Percentiles rank a stretch among this genome's conserved stretches.
phyloP scores from a whole-genome alignment of 2,329 filamentous ascomycete species.

The Drechslerella coelobrocha region DNA sequence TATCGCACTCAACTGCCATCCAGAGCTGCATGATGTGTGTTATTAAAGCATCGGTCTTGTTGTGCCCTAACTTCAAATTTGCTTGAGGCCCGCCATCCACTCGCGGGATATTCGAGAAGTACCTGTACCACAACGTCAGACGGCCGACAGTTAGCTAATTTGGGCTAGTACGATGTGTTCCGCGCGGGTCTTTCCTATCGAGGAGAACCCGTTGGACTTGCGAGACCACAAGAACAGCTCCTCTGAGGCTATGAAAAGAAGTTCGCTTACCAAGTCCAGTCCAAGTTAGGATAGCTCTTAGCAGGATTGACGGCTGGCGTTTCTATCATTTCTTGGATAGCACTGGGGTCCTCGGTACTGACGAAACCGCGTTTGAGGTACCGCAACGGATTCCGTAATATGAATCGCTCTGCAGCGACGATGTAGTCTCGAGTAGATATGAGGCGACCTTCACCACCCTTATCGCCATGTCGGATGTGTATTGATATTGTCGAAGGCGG shows the following conservation, averaged over 20 bases:
- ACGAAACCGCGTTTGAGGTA: constrained; percentile 45
- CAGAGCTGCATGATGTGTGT: constrained; percentile 46
- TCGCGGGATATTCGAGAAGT: constrained; percentile 41
- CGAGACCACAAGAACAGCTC: background rate
- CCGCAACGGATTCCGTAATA: constrained; percentile 32
- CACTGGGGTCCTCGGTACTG: constrained; percentile 43
- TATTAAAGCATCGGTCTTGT: constrained; percentile 41
- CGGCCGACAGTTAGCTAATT: too few relatives aligned
- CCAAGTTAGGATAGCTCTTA: constrained; percentile 30
- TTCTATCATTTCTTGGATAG: constrained; percentile 22
- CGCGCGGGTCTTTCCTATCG: background rate
- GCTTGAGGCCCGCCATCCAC: constrained; percentile 36
- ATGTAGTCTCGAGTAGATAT: constrained; percentile 44
- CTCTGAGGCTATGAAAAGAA: background rate
- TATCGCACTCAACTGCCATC: constrained; percentile 48
- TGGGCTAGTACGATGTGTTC: too few relatives aligned
- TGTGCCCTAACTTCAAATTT: constrained; percentile 31
- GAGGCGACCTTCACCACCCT: constrained; percentile 40
- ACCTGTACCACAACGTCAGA: constrained; percentile 20
- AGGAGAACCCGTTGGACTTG: background rate
- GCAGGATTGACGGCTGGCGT: constrained; percentile 36
- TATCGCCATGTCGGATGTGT: constrained; percentile 45
- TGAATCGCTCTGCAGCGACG: constrained; percentile 36
- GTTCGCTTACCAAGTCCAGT: constrained; percentile 45
- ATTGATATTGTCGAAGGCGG: constrained; percentile 41